A percentile compares a stretch with the other conserved stretches of the same genome.
phyloP scores from a whole-genome alignment of 2,329 filamentous ascomycete species.

The Paecilomyces sp. region DNA sequence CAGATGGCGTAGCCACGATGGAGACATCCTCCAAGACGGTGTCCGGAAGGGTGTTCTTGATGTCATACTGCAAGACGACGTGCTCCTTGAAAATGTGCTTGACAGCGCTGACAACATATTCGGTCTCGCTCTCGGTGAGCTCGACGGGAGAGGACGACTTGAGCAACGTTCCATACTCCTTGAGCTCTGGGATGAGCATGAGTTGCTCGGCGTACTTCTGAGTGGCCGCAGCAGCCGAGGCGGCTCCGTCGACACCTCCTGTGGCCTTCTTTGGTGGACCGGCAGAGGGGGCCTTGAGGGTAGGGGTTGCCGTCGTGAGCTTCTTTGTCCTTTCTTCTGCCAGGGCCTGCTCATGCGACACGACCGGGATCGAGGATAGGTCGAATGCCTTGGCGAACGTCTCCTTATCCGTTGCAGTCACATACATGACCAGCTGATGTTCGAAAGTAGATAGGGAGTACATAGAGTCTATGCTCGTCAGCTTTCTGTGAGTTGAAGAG shows the following conservation, averaged over 20 bases:
- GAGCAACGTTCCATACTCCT: slow-evolving; percentile 79
- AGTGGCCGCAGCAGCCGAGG: slow-evolving; percentile 69
- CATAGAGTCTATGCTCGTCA: slow-evolving; percentile 65
- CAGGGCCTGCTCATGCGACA: slow-evolving; percentile 91
- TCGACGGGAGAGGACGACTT: slow-evolving; percentile 83
- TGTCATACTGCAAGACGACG: slow-evolving; percentile 89
- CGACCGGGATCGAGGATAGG: slow-evolving; percentile 80
- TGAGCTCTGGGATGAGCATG: slow-evolving; percentile 82
- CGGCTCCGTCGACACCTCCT: slow-evolving; percentile 65
- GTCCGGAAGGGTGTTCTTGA: slow-evolving; percentile 93
- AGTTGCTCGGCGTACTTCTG: slow-evolving; percentile 88
- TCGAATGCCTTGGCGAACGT: slow-evolving; percentile 85
- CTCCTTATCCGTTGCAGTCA: slow-evolving; percentile 82
- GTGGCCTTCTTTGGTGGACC: slow-evolving; percentile 66
- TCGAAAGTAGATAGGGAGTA: slow-evolving; percentile 92
- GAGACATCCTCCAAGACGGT: slow-evolving; percentile 87
- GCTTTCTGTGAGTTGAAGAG: slow-evolving; percentile 3
- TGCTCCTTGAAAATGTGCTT: slow-evolving; percentile 99
- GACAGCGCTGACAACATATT: slow-evolving; percentile 87
- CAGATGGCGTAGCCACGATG: slow-evolving; percentile 68
- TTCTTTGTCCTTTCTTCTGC: slow-evolving; percentile 97
- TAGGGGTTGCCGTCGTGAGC: slow-evolving; percentile 84
- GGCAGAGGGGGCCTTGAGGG: slow-evolving; percentile 83
- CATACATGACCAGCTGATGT: slow-evolving; percentile 95
- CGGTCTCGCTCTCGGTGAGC: slow-evolving; percentile 92